These are phyloP conservation scores for Tympanopsis confertula DNA, from an alignment of 2,329 filamentous ascomycete genomes.

Conservation along the genomic window DNA sequence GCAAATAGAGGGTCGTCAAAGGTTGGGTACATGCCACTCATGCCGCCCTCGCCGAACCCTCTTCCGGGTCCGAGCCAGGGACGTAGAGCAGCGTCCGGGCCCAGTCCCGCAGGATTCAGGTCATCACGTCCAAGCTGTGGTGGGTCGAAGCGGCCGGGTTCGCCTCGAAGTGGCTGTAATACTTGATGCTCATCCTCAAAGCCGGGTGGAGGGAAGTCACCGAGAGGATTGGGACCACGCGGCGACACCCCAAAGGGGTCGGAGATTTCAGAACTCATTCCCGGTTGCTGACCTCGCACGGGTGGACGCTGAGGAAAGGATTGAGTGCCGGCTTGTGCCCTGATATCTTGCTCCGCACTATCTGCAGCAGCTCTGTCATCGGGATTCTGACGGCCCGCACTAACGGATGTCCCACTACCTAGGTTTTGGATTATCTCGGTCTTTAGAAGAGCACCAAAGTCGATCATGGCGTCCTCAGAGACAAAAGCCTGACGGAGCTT, in stretches of 20 bases:
- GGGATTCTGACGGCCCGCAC: slow-evolving; percentile 37
- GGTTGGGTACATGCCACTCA: too few relatives aligned
- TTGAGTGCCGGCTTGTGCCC: background rate
- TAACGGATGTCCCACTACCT: background rate
- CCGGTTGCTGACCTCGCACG: slow-evolving; percentile 34
- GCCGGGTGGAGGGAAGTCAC: slow-evolving; percentile 72
- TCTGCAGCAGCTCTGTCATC: slow-evolving; percentile 21
- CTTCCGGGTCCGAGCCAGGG: too few relatives aligned
- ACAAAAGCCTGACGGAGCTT: slow-evolving; percentile 42
- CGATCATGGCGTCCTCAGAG: slow-evolving; percentile 52
- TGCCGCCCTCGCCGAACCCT: too few relatives aligned
- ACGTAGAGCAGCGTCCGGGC: too few relatives aligned
- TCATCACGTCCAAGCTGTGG: too few relatives aligned
- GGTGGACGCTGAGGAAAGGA: too few relatives aligned
- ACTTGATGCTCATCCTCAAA: slow-evolving; percentile 92
- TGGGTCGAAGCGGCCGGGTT: too few relatives aligned
- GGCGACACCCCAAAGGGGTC: slow-evolving; percentile 54
- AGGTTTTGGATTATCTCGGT: background rate
- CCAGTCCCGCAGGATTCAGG: too few relatives aligned
- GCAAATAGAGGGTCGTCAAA: too few relatives aligned
- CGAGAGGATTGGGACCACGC: slow-evolving; percentile 51
- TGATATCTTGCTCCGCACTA: too few relatives aligned
- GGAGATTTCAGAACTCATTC: slow-evolving; percentile 55
- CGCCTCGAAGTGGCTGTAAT: slow-evolving; percentile 52
- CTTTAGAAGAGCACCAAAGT: slow-evolving; percentile 10